Evolutionary conservation across 768 basidiomycete genomes (phyloP).

Genomic region (Exidia glandulosa): DNA sequence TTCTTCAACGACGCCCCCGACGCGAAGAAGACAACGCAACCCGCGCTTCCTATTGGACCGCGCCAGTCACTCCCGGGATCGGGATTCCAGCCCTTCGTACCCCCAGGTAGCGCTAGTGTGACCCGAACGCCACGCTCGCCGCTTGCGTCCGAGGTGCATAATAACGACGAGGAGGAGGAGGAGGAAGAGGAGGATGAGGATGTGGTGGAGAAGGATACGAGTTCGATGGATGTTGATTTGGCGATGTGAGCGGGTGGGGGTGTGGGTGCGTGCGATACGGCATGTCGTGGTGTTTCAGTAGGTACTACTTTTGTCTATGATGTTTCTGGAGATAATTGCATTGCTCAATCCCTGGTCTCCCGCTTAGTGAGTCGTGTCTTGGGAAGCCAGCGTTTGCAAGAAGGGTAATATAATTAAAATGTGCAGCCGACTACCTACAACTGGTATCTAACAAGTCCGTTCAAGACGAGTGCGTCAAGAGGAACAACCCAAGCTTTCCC

Average conservation of each 20-base stretch:
- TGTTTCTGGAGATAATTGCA: no score
- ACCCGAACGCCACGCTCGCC: not conserved
- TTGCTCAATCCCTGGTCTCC: no score
- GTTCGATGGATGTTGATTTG: not conserved
- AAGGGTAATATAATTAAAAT: no score
- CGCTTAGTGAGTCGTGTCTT: no score
- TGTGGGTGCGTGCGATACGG: no score
- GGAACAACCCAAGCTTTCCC: not conserved
- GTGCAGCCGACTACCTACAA: no score
- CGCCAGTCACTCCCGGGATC: not conserved
- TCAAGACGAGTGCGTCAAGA: not conserved
- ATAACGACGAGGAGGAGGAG: not conserved
- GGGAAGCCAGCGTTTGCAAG: no score
- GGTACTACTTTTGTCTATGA: no score
- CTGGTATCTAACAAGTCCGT: no score
- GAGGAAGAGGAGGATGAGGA: not conserved
- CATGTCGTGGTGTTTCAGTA: no score
- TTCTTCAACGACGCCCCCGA: conserved; percentile 48
- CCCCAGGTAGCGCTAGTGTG: not conserved
- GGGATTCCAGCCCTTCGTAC: not conserved
- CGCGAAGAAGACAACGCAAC: not conserved
- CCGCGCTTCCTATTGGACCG: not conserved
- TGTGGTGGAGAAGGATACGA: not conserved
- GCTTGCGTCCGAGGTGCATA: not conserved
- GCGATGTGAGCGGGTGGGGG: not conserved